These are phyloP conservation scores for Henckelia pumila DNA, from an alignment of 257 asterid genomes.

Conservation along the genomic window DNA sequence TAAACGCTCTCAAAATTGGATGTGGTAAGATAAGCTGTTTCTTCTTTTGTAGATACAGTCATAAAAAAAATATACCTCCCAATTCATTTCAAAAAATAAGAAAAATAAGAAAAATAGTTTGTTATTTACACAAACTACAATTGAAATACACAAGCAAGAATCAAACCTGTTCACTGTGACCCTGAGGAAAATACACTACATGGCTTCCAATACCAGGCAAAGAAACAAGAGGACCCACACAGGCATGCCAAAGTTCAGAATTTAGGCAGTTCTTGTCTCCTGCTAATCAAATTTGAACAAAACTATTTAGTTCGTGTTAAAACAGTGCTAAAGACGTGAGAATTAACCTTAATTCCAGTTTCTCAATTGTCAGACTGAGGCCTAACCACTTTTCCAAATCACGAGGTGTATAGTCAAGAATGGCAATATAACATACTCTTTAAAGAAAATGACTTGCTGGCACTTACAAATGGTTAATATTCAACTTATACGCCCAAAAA, in stretches of 20 bases:
- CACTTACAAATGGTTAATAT: slow-evolving; percentile 12
- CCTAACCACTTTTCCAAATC: background rate
- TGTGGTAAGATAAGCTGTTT: background rate
- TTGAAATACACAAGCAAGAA: slow-evolving; percentile 7
- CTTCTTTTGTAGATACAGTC: background rate
- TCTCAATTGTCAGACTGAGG: background rate
- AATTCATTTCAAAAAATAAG: background rate
- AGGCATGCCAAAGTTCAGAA: slow-evolving; percentile 92
- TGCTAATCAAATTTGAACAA: slow-evolving; percentile 28
- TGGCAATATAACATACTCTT: slow-evolving; percentile 5
- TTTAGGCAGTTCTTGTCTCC: slow-evolving; percentile 59
- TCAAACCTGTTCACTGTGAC: slow-evolving; percentile 75
- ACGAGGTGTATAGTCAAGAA: background rate
- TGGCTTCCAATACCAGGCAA: slow-evolving; percentile 76
- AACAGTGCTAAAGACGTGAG: background rate
- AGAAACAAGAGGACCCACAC: slow-evolving; percentile 93
- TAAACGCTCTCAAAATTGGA: slow-evolving; percentile 2
- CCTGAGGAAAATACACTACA: slow-evolving; percentile 81
- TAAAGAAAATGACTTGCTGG: slow-evolving; percentile 16
- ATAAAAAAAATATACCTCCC: background rate
- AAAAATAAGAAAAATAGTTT: too few species aligned
- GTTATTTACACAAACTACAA: background rate
- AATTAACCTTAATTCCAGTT: background rate
- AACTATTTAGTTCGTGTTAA: slow-evolving; percentile 14
- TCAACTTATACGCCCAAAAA: slow-evolving; percentile 2